A percentile compares a stretch with the other conserved stretches of the same genome.
These are phyloP conservation scores for Teratosphaeria epicoccoides DNA, from an alignment of 2,329 filamentous ascomycete species.

Conservation along the genomic window DNA sequence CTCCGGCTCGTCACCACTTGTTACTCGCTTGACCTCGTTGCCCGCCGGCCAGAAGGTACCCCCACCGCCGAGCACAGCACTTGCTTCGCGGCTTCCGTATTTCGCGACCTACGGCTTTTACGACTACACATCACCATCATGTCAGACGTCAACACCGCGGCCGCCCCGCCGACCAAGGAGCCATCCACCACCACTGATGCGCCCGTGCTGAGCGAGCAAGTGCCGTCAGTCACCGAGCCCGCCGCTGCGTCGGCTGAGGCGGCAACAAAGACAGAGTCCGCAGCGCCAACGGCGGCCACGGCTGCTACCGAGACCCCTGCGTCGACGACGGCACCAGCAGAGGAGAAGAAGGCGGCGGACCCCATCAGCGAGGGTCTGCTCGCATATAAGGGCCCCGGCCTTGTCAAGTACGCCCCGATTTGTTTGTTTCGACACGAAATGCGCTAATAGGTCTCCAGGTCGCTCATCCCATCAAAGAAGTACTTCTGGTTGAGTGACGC, in stretches of 20 bases:
- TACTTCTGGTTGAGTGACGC: conserved; percentile 63
- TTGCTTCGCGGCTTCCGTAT: not conserved
- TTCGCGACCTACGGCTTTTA: not conserved
- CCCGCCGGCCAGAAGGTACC: not conserved
- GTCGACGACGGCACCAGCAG: conserved; percentile 7
- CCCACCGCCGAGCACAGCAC: not conserved
- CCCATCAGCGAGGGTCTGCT: conserved; percentile 74
- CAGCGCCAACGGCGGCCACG: conserved; percentile 1
- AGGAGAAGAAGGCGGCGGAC: conserved; percentile 31
- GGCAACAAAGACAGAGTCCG: not conserved
- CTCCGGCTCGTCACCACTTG: not conserved
- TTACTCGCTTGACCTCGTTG: not conserved
- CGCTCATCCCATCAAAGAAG: conserved; percentile 82
- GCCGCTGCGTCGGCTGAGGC: conserved; percentile 1
- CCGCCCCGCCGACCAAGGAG: conserved; percentile 1
- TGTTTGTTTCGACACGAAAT: not conserved
- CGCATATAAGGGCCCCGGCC: conserved; percentile 71
- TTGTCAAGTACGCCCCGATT: conserved; percentile 67
- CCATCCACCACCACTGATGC: conserved; percentile 1
- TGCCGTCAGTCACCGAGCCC: not conserved
- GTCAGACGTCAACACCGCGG: conserved; percentile 2
- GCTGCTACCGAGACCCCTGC: conserved; percentile 30
- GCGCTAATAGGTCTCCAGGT: conserved; percentile 42
- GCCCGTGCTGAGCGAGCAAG: not conserved
- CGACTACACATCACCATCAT: conserved; percentile 1